These are phyloP conservation scores for Malassezia pachydermatis DNA, from an alignment of 1,284 basidiomycete genomes.

Conservation along the genomic window DNA sequence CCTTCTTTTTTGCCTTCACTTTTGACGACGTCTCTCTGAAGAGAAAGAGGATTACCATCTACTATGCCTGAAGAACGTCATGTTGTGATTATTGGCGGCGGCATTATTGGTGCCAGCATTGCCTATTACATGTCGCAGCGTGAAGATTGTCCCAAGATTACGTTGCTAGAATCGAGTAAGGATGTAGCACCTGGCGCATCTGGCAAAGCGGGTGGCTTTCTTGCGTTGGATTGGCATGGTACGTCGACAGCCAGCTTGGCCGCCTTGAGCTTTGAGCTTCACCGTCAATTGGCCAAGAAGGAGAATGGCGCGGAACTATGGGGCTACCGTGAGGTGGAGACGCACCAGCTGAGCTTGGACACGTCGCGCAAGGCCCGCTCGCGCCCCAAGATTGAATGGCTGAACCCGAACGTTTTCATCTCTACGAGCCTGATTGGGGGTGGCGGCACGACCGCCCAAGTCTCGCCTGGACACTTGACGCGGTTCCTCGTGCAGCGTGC, in stretches of 20 bases:
- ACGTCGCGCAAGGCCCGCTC: constrained; percentile 21
- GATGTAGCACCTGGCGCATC: constrained; percentile 58
- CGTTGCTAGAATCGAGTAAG: constrained; percentile 64
- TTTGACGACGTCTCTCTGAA: not conserved
- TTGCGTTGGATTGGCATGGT: constrained; percentile 66
- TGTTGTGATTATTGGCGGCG: constrained; percentile 50
- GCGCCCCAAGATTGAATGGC: constrained; percentile 38
- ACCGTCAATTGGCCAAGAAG: constrained; percentile 64
- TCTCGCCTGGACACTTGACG: constrained; percentile 70
- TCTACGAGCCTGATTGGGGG: constrained; percentile 47
- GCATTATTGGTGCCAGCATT: constrained; percentile 73
- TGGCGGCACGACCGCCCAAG: constrained; percentile 60
- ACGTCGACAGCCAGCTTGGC: constrained; percentile 54
- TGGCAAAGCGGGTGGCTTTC: constrained; percentile 83
- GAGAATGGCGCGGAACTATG: constrained; percentile 62
- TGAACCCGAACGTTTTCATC: constrained; percentile 39
- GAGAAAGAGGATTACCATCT: too few relatives aligned
- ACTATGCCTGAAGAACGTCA: constrained; percentile 19
- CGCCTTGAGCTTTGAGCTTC: constrained; percentile 66
- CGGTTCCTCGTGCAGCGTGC: constrained; percentile 60
- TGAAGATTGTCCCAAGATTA: constrained; percentile 30
- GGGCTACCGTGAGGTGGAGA: constrained; percentile 67
- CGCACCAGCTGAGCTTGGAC: constrained; percentile 30
- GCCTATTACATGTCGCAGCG: constrained; percentile 60
- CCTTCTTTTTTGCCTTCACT: not conserved